Conservation (phyloP, 805 yeast species). For the Hanseniaspora pseudoguilliermondii region DNA sequence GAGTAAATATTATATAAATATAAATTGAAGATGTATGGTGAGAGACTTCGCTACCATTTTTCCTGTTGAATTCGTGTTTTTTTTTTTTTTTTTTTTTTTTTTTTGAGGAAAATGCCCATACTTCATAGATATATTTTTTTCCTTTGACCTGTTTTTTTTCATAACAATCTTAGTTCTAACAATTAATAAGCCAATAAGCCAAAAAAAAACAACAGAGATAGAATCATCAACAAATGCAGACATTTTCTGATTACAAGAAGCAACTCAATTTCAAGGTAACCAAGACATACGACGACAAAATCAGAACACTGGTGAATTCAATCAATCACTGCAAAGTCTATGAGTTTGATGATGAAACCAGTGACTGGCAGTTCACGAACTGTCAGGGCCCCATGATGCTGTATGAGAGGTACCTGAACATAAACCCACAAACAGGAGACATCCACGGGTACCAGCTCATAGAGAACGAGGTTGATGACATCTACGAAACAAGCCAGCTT, state of each 20-base stretch:
- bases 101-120: too few relatives aligned
- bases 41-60: too few relatives aligned
- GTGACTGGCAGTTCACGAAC: constrained; percentile 7
- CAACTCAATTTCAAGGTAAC: constrained; percentile 7
- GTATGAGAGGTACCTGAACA: background rate
- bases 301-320: constrained; percentile 1
- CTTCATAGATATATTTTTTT: too few relatives aligned
- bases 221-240: background rate
- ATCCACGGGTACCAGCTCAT: background rate
- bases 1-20: background rate
- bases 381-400: constrained; percentile 11
- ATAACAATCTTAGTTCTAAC: too few relatives aligned
- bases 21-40: background rate
- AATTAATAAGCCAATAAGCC: too few relatives aligned
- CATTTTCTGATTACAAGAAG: constrained; percentile 6
- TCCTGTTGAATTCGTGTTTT: too few relatives aligned
- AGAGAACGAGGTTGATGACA: constrained; percentile 8
- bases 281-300: constrained; percentile 7
- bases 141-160: too few relatives aligned
- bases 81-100: too few relatives aligned
- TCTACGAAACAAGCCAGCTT: background rate
- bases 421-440: background rate
- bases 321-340: constrained; percentile 8
- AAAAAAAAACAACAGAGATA: background rate
- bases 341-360: constrained; percentile 1